phyloP scores from a whole-genome alignment of 73 alveolate species.

The Breviolum minutum region DNA sequence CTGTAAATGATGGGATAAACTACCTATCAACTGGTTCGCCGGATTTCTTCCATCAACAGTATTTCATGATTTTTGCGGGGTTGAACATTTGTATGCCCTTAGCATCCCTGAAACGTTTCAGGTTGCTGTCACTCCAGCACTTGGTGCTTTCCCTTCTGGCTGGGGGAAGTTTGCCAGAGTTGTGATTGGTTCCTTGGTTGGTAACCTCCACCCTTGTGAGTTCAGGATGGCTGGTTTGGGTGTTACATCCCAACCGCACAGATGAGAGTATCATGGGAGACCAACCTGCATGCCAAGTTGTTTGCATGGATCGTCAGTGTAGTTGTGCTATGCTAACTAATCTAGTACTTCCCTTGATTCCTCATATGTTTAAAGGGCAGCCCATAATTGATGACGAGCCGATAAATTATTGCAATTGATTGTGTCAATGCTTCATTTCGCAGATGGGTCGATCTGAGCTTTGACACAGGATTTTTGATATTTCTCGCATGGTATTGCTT shows the following conservation, averaged over 20 bases:
- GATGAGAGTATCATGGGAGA: not conserved
- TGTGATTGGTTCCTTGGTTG: not conserved
- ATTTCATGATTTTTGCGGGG: no score
- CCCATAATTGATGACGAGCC: no score
- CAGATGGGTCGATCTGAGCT: no score
- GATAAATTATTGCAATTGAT: no score
- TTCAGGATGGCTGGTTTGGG: not conserved
- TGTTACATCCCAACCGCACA: not conserved
- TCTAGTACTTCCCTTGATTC: no score
- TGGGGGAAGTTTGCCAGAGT: not conserved
- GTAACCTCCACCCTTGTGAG: not conserved
- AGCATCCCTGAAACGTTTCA: not conserved
- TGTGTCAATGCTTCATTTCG: not conserved
- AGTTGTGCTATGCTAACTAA: no score
- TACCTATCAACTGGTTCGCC: no score
- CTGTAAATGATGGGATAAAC: no score
- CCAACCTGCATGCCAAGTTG: not conserved
- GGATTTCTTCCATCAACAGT: no score
- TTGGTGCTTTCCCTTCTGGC: slow-evolving; percentile 3
- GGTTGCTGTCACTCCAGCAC: slow-evolving; percentile 29
- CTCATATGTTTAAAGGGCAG: not conserved
- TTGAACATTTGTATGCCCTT: no score
- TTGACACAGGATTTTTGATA: not conserved
- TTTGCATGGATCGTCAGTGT: not conserved
- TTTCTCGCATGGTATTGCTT: slow-evolving; percentile 50